These are phyloP conservation scores for Globisporangium perplexum DNA, from an alignment of 352 stramenopile species.

Conservation along the genomic window DNA sequence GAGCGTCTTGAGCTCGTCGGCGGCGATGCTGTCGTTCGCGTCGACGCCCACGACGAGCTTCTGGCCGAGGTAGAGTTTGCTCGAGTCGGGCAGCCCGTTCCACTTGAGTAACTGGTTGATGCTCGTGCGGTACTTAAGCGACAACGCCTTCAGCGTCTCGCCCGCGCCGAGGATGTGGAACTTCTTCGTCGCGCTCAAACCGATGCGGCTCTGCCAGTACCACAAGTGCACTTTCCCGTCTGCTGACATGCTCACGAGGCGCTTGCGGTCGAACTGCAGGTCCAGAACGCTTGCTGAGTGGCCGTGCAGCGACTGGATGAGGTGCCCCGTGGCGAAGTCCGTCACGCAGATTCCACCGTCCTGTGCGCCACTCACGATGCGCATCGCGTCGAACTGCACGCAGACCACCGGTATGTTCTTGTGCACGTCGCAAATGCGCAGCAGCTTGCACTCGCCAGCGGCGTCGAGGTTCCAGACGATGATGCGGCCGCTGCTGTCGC, in stretches of 20 bases:
- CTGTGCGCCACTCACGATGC: constrained; percentile 52
- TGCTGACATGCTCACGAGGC: constrained; percentile 56
- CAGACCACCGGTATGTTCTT: constrained; percentile 41
- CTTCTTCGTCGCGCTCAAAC: constrained; percentile 39
- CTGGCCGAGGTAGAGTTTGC: constrained; percentile 67
- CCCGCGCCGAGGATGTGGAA: constrained; percentile 69
- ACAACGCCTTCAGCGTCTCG: constrained; percentile 66
- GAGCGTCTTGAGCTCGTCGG: constrained; percentile 54
- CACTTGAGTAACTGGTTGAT: constrained; percentile 59
- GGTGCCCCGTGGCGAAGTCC: constrained; percentile 63
- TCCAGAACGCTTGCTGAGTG: constrained; percentile 46
- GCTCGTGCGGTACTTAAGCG: constrained; percentile 72
- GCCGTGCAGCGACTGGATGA: constrained; percentile 59
- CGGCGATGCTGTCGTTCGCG: constrained; percentile 24
- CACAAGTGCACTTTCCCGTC: constrained; percentile 55
- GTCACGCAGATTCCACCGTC: constrained; percentile 60
- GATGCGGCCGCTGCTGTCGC: constrained; percentile 48
- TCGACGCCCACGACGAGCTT: constrained; percentile 67
- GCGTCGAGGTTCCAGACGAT: constrained; percentile 73
- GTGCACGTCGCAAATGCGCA: constrained; percentile 59
- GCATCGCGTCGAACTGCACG: constrained; percentile 72
- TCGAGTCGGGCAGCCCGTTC: constrained; percentile 67
- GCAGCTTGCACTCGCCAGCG: constrained; percentile 32
- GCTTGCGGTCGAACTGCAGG: constrained; percentile 66
- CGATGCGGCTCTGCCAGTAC: constrained; percentile 59